Base-by-base conservation (phyloP, 192 early-diverging fungal genomes). In the Entomortierella lignicola region DNA sequence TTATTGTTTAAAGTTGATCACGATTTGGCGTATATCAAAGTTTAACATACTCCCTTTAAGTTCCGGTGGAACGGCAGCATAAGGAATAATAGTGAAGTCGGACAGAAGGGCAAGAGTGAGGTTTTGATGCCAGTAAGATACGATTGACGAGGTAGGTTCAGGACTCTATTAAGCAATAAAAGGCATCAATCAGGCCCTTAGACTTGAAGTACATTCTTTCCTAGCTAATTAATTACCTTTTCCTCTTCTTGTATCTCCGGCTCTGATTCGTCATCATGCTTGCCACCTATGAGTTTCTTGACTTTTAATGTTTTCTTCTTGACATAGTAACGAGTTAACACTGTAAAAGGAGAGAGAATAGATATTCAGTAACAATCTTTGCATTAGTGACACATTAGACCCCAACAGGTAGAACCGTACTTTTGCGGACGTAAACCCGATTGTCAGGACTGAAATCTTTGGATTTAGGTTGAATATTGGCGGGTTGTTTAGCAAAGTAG, bases 51-150 rank as follows among this genome's bases (percentile, higher is more conserved):
- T 80, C 81, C 89, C 90, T 71, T 83, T 63, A 23, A 93, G 68
- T 43, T 80, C 63, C 31, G 91, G 89, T 43, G 84, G 90, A 21
- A 87, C 42, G 17, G 65, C 63, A 20, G 62, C 43, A 30, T 81
- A 83, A 20, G 87, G 75, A 17, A 91, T 80, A 5, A 90, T 57
- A 7, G 59, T 59, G 32, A 81, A 71, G 20, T 86, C 85, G 11
- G 84, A 79, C 31, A 95, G 67, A 8, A 94, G 56, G 63, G 62
- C 74, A 29, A 95, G 59, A 11, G 94, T 95, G 47, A 94, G 62
- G 75, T 95, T 95, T 52, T 84, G 75, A 80, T 90, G 90, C 93
- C 93, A 95, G 83, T 95, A 92, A 17, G 93, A 91, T 25, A 93
- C 82, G 47, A 86, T 69, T 1, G 87, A 69, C 5, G 85, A 65